Evolutionary conservation across 2,329 filamentous ascomycete species (phyloP).

Genomic region (Verticillium nubilum): DNA sequence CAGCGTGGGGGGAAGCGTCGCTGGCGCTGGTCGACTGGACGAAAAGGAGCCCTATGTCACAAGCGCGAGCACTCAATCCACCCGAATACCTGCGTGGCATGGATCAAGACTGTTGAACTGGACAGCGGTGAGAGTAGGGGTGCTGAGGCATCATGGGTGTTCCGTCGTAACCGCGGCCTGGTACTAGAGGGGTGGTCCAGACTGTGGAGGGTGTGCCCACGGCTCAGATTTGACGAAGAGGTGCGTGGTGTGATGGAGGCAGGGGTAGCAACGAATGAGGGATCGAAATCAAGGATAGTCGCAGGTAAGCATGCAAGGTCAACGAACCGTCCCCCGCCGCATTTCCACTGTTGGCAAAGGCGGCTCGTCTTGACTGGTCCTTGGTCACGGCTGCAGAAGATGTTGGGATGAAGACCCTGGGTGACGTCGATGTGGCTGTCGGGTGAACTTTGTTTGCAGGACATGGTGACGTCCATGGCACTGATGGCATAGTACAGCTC

Average conservation of each 20-base stretch:
- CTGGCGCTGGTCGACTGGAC: not conserved
- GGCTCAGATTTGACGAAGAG: not conserved
- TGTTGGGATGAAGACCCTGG: not conserved
- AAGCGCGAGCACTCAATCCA: not conserved
- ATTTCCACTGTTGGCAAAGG: not conserved
- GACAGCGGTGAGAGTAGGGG: not conserved
- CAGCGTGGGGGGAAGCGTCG: not conserved
- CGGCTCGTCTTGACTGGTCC: not conserved
- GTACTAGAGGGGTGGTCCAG: not conserved
- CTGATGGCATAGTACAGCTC: not conserved
- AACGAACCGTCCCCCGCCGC: not conserved
- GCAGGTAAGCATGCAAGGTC: conserved; percentile 1
- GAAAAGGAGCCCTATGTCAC: not conserved
- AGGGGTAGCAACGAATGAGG: not conserved
- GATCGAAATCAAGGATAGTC: not conserved
- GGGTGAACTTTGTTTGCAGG: not conserved
- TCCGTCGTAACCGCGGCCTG: not conserved
- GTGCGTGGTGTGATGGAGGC: not conserved
- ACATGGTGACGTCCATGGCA: not conserved
- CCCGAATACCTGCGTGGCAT: not conserved
- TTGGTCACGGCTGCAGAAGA: not conserved
- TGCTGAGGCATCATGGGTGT: not conserved
- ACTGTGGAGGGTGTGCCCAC: not conserved
- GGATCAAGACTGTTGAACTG: not conserved
- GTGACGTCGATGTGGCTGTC: not conserved